phyloP scores from a whole-genome alignment of 1,284 basidiomycete species.

The Leccinum subrobustum region DNA sequence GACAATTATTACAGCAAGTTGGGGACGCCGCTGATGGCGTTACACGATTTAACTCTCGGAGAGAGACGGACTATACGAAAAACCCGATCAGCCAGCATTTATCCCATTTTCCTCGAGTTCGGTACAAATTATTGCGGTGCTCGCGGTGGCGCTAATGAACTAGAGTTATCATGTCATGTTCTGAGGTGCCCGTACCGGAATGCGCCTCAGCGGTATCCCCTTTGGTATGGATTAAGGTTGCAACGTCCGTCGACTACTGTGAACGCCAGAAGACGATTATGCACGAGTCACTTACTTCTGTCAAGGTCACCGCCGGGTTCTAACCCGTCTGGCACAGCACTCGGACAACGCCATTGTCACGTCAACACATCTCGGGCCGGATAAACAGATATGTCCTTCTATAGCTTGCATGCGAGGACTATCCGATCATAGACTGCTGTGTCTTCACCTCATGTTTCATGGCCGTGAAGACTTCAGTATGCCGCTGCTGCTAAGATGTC shows the following conservation, averaged over 20 bases:
- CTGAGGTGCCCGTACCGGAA: conserved; percentile 2
- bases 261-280: neutral
- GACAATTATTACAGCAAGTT: neutral
- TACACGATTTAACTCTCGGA: conserved; percentile 1
- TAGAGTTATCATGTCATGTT: neutral
- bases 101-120: conserved; percentile 1
- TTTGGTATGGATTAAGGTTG: conserved; percentile 17
- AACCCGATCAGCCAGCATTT: neutral
- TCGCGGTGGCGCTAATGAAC: neutral
- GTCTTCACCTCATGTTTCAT: neutral
- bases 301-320: neutral
- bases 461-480: neutral
- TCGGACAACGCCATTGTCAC: neutral
- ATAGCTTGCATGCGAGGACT: neutral
- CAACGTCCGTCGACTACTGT: neutral
- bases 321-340: neutral
- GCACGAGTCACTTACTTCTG: neutral
- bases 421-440: neutral
- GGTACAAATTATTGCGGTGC: neutral
- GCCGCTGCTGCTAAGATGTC: neutral
- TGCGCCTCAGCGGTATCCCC: neutral
- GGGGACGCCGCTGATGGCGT: neutral
- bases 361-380: conserved; percentile 2
- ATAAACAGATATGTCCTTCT: neutral
- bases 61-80: neutral